Base-by-base conservation (phyloP, 768 basidiomycete genomes). In the Agaricus subrufescens region DNA sequence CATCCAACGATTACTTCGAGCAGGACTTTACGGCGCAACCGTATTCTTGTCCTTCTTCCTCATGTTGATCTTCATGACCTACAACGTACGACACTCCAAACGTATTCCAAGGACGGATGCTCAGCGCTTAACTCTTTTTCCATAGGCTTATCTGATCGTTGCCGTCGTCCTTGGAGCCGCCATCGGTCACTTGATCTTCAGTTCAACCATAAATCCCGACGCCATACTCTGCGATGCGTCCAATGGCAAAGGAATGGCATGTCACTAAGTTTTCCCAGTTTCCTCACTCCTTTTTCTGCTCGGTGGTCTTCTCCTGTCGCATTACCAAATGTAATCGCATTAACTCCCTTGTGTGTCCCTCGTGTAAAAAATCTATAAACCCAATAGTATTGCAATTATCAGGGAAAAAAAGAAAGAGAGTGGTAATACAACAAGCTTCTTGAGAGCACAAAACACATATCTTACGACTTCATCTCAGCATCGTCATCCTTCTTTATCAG, bases 41-140 rank as follows among this genome's bases (percentile, higher is more conserved):
- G 83, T 93, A 23, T 86, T 87, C 68, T 69, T 93, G 57, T 90
- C 90, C 37, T 90, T 89, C 77, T 91, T 92, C 81, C 82, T 93
- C 66, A 97, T 97, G 94, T 75, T 97, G 56, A 85, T 96, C 40
- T 94, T 93, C 71, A 96, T 97, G 94, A 96, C 94, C 4, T 97
- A 95, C 73, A 97, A 97, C 61, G 91, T 93, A 57, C 65, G 89
- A 73, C n/a, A 12, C 15, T 25, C 10, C 26, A 29, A 34, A 1
- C 19, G 40, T 27, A 40, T 37, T 55, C 38, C 23, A 52, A 23
- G 47, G 15, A 29, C 43, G 60, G 50, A 15, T 44, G 7, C 23
- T 49, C 10, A 58, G 34, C 14, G 8, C 29, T 10, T 15, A 46
- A 1, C 61, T 9, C 31, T 34, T 11, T 34, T 34, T 34, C 34